Base-by-base conservation (phyloP, 2,329 filamentous ascomycete genomes). In the Endocalyx cinctus region DNA sequence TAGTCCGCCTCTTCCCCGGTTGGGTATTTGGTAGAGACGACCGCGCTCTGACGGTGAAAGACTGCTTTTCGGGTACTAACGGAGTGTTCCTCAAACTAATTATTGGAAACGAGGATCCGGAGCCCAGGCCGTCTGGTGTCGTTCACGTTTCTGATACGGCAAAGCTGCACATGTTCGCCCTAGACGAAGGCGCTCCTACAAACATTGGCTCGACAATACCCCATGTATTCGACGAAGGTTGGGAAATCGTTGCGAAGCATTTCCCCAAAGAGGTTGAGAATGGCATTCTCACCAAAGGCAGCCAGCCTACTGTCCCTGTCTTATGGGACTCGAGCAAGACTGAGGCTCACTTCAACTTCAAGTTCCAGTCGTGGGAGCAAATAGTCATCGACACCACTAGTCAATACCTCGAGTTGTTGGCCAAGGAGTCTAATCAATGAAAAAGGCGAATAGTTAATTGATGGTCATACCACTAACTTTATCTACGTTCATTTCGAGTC, bases 21-120 rank as follows among this genome's bases (percentile, higher is more conserved):
- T 34, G 29, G 5, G 41, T 41, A 7, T 37, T 42, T 10, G 41
- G 41, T 10, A 6, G 23, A 4, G 41, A 44, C 17, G 28, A 44
- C 14, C 27, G 36, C 10, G 36, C 36, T 17, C 36, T 35, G 6
- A 28, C 16, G 12, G 4, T 27, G 15, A 15, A 32, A 17, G 36
- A 31, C 28, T 31, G 34, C 23, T 12, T 30, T 17, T 13, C 36
- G 4, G 27, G 36, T 17, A 34, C 36, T 18, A 35, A 39, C 16
- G 15, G 25, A n/a, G 17, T 39, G 15, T 14, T 39, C 11, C 20
- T 39, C 17, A 27, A 17, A n/a, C 13, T 31, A 11, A 17, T 39
- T 17, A 39, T 32, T n/a, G 36, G 36, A 7, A 28, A 31, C 6
- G 6, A 6, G 13, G 17, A 16, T 11, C 27, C 28, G 1, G 17